These are phyloP conservation scores for Neurospora tetraspora DNA, from an alignment of 495 filamentous ascomycete species.

Conservation along the genomic window DNA sequence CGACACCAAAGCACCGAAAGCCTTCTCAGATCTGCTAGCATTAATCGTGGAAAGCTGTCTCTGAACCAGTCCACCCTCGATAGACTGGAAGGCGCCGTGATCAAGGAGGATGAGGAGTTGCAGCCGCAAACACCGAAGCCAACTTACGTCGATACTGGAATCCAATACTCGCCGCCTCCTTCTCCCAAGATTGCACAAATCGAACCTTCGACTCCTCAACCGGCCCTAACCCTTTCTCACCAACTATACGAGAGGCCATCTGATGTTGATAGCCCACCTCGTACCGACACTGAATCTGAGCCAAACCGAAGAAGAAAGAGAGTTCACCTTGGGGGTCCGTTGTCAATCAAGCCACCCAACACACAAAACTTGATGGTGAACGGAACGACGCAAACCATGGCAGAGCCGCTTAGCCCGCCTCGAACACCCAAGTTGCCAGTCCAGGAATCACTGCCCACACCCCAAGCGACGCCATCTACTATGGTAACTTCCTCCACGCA, in stretches of 20 bases:
- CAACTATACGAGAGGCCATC: slow-evolving; percentile 24
- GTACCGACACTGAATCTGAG: slow-evolving; percentile 49
- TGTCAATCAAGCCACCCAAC: slow-evolving; percentile 27
- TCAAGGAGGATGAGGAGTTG: slow-evolving; percentile 39
- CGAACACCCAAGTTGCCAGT: slow-evolving; percentile 51
- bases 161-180: slow-evolving; percentile 73
- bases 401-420: slow-evolving; percentile 56
- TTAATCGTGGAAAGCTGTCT: slow-evolving; percentile 34
- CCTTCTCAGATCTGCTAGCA: slow-evolving; percentile 38
- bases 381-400: slow-evolving; percentile 59
- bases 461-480: slow-evolving; percentile 12
- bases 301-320: slow-evolving; percentile 64
- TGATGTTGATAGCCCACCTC: slow-evolving; percentile 31
- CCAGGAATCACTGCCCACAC: slow-evolving; percentile 12
- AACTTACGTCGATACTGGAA: slow-evolving; percentile 59
- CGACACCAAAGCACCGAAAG: slow-evolving; percentile 43
- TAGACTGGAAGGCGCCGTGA: slow-evolving; percentile 37
- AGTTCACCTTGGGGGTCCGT: slow-evolving; percentile 34
- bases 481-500: slow-evolving; percentile 55
- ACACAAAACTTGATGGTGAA: slow-evolving; percentile 51
- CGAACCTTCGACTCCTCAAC: slow-evolving; percentile 34
- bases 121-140: slow-evolving; percentile 10
- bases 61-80: slow-evolving; percentile 40
- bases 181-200: slow-evolving; percentile 48
- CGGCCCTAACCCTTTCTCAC: slow-evolving; percentile 5